Evolutionary conservation across 148 eudicot genomes (phyloP), one percentile per base, ranked within the genome.

Genomic region (Pharnaceum exiguum): DNA sequence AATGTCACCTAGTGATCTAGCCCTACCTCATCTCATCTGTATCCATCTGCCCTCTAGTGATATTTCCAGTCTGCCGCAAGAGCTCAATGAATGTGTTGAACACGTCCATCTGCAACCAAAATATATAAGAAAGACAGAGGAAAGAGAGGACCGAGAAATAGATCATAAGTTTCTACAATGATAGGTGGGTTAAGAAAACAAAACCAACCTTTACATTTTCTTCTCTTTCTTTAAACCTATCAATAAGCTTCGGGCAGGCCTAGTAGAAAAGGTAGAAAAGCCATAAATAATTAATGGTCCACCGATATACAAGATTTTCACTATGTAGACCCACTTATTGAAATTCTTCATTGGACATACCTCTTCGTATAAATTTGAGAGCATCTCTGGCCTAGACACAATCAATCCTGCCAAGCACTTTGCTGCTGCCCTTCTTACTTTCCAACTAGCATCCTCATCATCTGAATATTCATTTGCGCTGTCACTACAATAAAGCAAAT

Each of bases 361-460:
- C 84, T 88, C 85, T 51, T 77, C 86, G 69, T 85, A 93, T 24
- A 93, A 70, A 74, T 81, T 81, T 45, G 82, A 72, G 26, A 93
- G 83, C 82, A 89, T 78, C 86, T 94, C 96, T n/a, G 99, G 99
- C 32, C 96, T 95, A 44, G 99, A 83, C 65, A 89, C 91, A 67
- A 94, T 84, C 55, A 94, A 74, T 10, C 87, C 99, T 47, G 89
- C 79, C 56, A 94, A 79, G 74, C 99, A 93, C 68, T 93, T 93
- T 53, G 99, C 96, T 46, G 99, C 83, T 72, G 99, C 96, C 75
- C 99, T 86, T 63, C 99, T 73, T 44, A 93, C 99, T 69, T 93
- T 93, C 99, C 99, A 93, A 71, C 99, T 93, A 57, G 77, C 87
- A 72, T 94, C 99, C 76, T 94, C 99, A 56, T 94, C 99, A 62